A percentile compares a stretch with the other conserved stretches of the same genome.
Evolutionary conservation across 345 rosid species (phyloP).

Genomic region (Eucalyptus albens): DNA sequence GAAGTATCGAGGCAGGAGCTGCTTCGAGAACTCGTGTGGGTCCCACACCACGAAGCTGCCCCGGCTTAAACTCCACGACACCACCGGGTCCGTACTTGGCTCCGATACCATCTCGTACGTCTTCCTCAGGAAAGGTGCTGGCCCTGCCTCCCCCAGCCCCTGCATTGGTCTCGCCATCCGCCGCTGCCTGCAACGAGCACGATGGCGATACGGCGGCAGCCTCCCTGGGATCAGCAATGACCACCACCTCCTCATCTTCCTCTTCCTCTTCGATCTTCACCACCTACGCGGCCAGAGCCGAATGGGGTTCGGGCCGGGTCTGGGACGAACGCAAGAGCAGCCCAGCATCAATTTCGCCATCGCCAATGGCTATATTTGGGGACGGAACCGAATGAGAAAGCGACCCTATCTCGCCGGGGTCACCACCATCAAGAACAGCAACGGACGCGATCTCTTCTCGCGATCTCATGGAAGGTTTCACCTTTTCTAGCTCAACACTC

Average conservation of each 20-base stretch:
- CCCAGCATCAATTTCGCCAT: not conserved
- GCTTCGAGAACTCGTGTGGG: conserved; percentile 16
- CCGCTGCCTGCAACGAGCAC: not conserved
- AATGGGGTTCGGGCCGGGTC: not conserved
- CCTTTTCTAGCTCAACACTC: not conserved
- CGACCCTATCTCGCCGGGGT: not conserved
- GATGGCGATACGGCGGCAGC: not conserved
- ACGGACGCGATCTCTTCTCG: not conserved
- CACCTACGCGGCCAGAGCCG: not conserved
- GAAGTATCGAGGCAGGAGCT: conserved; percentile 47
- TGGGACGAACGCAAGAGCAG: not conserved
- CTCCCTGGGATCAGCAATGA: not conserved
- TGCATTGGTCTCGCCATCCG: conserved; percentile 1
- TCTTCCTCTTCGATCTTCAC: not conserved
- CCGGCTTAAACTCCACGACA: conserved; percentile 17
- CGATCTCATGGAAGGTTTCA: not conserved
- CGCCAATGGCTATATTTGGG: not conserved
- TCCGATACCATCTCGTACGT: not conserved
- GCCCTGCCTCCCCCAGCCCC: not conserved
- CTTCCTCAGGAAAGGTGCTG: not conserved
- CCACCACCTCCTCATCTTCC: not conserved
- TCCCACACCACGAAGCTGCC: conserved; percentile 49
- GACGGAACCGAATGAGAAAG: not conserved
- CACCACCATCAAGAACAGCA: not conserved
- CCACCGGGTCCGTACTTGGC: not conserved